Evolutionary conservation across 169 alveolate genomes (phyloP).

Genomic region (Cystoisospora suis): DNA sequence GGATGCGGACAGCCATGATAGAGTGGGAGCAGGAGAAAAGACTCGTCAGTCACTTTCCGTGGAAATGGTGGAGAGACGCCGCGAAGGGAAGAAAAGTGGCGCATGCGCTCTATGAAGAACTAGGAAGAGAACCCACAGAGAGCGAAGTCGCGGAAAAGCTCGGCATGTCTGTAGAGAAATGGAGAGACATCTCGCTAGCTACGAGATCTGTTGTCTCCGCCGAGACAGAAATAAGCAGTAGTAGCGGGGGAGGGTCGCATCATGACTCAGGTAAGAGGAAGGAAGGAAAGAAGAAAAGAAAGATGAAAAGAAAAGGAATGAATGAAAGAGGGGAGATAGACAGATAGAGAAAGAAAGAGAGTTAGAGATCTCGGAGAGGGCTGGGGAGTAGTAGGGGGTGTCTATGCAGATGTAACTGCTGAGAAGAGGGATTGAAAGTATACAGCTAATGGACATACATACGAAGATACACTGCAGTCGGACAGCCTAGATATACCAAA

Average conservation of each 20-base stretch:
- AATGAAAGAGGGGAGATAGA: too few relatives aligned
- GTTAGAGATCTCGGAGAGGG: too few relatives aligned
- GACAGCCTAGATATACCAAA: too few relatives aligned
- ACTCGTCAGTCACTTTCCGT: conserved; percentile 19
- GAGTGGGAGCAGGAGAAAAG: conserved; percentile 38
- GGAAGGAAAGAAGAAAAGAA: neutral
- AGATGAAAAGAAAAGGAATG: too few relatives aligned
- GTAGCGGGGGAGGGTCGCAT: neutral
- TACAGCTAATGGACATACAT: too few relatives aligned
- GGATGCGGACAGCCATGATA: conserved; percentile 33
- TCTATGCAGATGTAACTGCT: too few relatives aligned
- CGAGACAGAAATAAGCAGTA: conserved; percentile 12
- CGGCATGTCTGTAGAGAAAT: neutral
- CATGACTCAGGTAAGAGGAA: neutral
- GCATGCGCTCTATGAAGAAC: neutral
- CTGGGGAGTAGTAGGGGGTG: too few relatives aligned
- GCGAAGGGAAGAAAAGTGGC: conserved; percentile 26
- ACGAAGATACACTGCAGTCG: too few relatives aligned
- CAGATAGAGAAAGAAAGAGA: too few relatives aligned
- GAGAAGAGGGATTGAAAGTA: too few relatives aligned
- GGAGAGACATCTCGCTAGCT: conserved; percentile 12
- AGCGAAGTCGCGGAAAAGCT: neutral
- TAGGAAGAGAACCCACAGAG: conserved; percentile 14
- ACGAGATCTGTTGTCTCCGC: neutral
- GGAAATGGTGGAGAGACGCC: conserved; percentile 34